phyloP scores from a whole-genome alignment of 2,329 filamentous ascomycete genomes.

The Botrytis galanthina region DNA sequence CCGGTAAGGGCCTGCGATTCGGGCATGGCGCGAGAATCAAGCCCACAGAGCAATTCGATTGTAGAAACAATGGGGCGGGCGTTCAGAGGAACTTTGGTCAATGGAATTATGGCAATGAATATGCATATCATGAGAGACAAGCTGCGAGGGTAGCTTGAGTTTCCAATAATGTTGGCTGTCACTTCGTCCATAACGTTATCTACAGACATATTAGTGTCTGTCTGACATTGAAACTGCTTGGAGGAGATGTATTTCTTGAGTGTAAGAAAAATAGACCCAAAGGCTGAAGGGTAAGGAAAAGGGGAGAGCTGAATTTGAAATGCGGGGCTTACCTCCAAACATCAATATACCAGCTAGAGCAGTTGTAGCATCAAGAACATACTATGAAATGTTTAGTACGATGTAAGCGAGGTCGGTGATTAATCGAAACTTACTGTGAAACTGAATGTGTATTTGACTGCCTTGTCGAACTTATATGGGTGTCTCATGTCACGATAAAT shows the following conservation, averaged over 20 bases:
- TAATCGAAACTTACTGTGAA: conserved; percentile 64
- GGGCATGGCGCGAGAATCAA: conserved; percentile 47
- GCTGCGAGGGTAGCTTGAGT: conserved; percentile 67
- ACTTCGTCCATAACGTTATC: conserved; percentile 74
- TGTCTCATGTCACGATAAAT: conserved; percentile 75
- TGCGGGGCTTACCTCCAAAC: conserved; percentile 60
- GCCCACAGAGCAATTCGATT: conserved; percentile 73
- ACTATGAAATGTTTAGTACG: conserved; percentile 47
- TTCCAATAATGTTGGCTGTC: conserved; percentile 82
- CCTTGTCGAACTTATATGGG: conserved; percentile 65
- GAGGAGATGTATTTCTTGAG: not conserved
- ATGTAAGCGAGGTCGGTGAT: not conserved
- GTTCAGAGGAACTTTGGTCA: conserved; percentile 93
- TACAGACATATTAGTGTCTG: not conserved
- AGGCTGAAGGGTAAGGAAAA: not conserved
- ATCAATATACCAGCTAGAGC: conserved; percentile 85
- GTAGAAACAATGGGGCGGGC: conserved; percentile 85
- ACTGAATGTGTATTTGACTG: conserved; percentile 75
- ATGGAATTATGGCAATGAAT: conserved; percentile 86
- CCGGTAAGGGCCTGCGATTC: conserved; percentile 50
- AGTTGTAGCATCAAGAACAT: conserved; percentile 75
- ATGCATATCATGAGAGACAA: conserved; percentile 78
- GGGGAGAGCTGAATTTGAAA: not conserved
- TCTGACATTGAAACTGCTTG: not conserved
- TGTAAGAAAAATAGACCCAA: not conserved